Evolutionary conservation across 2,329 filamentous ascomycete genomes (phyloP), one percentile per base, ranked within the genome.

Genomic region (Thermomyces lanuginosus): DNA sequence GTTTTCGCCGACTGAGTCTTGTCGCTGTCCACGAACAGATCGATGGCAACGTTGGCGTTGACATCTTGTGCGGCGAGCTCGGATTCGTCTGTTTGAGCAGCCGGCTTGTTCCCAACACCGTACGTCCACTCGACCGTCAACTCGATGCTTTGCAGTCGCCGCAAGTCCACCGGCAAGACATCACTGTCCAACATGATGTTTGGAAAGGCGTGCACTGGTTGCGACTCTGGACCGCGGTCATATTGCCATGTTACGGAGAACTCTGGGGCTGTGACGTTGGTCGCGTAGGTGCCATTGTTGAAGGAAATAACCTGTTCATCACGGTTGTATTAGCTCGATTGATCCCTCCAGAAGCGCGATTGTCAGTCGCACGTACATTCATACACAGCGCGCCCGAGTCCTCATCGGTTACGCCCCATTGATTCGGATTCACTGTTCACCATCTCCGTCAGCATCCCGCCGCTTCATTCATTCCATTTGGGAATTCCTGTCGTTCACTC

Each of bases 1-100:
- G 53, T 60, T 42, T 60, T 43, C 22, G 43, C 32, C 0, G 66
- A 48, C 1, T 43, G 54, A 1, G 35, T 38, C 28, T 54, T 41
- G 40, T 65, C 53, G 14, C 38, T 41, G 35, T 68, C 65, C 28
- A 69, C 45, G 45, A 69, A 71, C 57, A 70, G 65, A 49, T 71
- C 66, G 33, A 71, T 51, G 18, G 64, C 65, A 17, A 71, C 64
- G 51, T 70, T 70, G 43, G 63, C 49, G 37, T 66, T 64, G 32
- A 66, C 44, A 0, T 41, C 34, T n/a, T 46, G 43, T 0, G 44
- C 32, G 2, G 33, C 40, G 8, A 67, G 44, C 0, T 43, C 40
- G 1, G 43, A 18, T 3, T 45, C 32, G 30, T 56, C 48, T 2
- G 57, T 58, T 7, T 44, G 43, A 1, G 46, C 39, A 4, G 44